Evolutionary conservation across 2,329 filamentous ascomycete species (phyloP), one percentile per base, ranked within the genome.

Genomic region (Fusarium praegraminearum): DNA sequence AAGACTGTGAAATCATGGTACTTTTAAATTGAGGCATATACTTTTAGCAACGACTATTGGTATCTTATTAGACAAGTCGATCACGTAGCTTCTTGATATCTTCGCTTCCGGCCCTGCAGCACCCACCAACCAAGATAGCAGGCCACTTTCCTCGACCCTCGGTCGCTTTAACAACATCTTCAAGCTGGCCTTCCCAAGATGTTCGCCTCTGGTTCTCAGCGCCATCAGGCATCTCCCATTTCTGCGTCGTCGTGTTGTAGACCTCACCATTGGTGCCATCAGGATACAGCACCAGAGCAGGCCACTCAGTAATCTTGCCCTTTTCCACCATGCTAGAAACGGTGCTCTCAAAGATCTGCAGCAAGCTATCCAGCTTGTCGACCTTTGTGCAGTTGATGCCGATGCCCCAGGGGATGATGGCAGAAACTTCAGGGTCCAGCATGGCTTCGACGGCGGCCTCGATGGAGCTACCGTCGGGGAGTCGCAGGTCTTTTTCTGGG

Each of bases 331-430:
- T 54, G n/a, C 61, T 67, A 12, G 65, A 61, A 18, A 89, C 75
- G 11, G 80, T 83, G 5, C 78, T 80, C 71, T 90, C 87, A 52
- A 87, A 90, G 50, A 84, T 80, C 20, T 77, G 78, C 20, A 93
- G 78, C 18, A 91, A 78, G 1, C 78, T 74, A 3, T 85, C 83
- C 32, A 93, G 80, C 75, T 91, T 89, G 51, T 85, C 82, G 35
- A 92, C 84, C 76, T 90, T 91, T 38, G 85, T 91, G 76, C 90
- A 92, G 77, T 92, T 92, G 73, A 92, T 85, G 3, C 90, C 90
- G 26, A 92, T 83, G 0, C 86, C 89, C 85, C 86, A 89, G 0
- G 89, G 89, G 5, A 77, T 65, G 7, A 66, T 71, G 1, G 50
- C 16, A 1, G 74, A 72, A 7, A 76, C 24, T 1, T 58, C 51